A percentile compares a stretch with the other conserved stretches of the same genome.
phyloP scores from a whole-genome alignment of 768 basidiomycete genomes.

The Phanerodontia chrysosporium region DNA sequence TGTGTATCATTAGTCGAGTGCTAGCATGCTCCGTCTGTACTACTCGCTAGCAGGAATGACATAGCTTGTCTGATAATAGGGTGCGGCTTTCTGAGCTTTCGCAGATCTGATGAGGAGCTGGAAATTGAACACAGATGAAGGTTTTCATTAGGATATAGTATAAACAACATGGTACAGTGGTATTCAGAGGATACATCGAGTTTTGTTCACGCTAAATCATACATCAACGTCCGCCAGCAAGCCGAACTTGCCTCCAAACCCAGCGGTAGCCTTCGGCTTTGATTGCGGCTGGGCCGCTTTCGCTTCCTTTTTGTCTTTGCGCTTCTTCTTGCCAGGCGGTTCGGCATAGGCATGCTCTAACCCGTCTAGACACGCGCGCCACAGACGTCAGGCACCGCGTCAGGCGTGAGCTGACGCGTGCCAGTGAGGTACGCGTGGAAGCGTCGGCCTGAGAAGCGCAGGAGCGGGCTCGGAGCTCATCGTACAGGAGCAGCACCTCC shows the following conservation, averaged over 20 bases:
- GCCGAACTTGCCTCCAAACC: slow-evolving; percentile 34
- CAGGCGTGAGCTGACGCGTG: slow-evolving; percentile 11
- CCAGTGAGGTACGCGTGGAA: slow-evolving; percentile 54
- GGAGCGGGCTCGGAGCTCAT: slow-evolving; percentile 32
- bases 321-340: slow-evolving; percentile 37
- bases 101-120: too few relatives aligned
- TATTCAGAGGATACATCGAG: too few relatives aligned
- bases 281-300: neutral
- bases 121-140: too few relatives aligned
- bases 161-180: neutral
- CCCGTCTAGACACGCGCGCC: slow-evolving; percentile 43
- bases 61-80: too few relatives aligned
- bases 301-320: slow-evolving; percentile 25
- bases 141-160: neutral
- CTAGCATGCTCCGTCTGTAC: too few relatives aligned
- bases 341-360: slow-evolving; percentile 49
- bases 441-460: slow-evolving; percentile 51
- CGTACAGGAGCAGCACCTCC: slow-evolving; percentile 51
- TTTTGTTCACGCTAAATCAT: slow-evolving; percentile 15
- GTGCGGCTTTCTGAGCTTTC: too few relatives aligned
- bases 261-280: slow-evolving; percentile 20
- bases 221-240: slow-evolving; percentile 38
- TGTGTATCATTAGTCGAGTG: too few relatives aligned
- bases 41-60: too few relatives aligned
- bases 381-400: slow-evolving; percentile 30